Conservation (phyloP, 441 rosid species). For the Gossypium davidsonii region DNA sequence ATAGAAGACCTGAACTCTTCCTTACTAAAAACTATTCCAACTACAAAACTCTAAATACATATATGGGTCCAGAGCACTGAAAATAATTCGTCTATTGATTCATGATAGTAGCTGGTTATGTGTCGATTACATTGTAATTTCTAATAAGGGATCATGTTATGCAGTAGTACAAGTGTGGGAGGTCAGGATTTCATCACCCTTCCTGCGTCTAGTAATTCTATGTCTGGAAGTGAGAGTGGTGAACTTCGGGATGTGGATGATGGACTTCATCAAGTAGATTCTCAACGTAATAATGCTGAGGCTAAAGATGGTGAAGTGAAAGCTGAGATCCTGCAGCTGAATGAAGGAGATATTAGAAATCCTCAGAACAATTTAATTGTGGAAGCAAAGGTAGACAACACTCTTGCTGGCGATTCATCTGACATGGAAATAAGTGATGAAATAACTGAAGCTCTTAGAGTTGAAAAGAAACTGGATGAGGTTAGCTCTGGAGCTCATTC, state of each 20-base stretch:
- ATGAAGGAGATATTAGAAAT: constrained; percentile 25
- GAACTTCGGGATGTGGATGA: constrained; percentile 28
- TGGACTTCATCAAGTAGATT: constrained; percentile 29
- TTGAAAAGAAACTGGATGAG: constrained; percentile 29
- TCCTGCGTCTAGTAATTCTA: constrained; percentile 30
- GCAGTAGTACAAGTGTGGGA: constrained; percentile 40
- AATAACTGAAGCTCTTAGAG: constrained; percentile 28
- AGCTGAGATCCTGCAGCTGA: constrained; percentile 27
- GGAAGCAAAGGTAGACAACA: constrained; percentile 37
- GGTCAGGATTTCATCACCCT: constrained; percentile 29
- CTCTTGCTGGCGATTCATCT: constrained; percentile 34
- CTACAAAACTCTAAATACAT: not conserved
- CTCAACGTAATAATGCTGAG: constrained; percentile 21
- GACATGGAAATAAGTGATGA: constrained; percentile 32
- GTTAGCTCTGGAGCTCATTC: constrained; percentile 19
- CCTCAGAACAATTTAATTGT: constrained; percentile 26
- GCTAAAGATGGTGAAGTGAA: constrained; percentile 25
- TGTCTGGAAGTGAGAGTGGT: constrained; percentile 25
- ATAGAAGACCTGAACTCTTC: not conserved
- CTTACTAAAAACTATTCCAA: not conserved
- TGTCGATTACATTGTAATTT: not conserved
- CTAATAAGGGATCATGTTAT: constrained; percentile 7
- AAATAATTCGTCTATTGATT: not conserved
- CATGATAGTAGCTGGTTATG: constrained; percentile 2
- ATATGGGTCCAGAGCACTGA: not conserved